A percentile compares a stretch with the other conserved stretches of the same genome.
Conservation (phyloP, 2,329 filamentous ascomycete genomes). For the Fusarium pseudograminearum region DNA sequence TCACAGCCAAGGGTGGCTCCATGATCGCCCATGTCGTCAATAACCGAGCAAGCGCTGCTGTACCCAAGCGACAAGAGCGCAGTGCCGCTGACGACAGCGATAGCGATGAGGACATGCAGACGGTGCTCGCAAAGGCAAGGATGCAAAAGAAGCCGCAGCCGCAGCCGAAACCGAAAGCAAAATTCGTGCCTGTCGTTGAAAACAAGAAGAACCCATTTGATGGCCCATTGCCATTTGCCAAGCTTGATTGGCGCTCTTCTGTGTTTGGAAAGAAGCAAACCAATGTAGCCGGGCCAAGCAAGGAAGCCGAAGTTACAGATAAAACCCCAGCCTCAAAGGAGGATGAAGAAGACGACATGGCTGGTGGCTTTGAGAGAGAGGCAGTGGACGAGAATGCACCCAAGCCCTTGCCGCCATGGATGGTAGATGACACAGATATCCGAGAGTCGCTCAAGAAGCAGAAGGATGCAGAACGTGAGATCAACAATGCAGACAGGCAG, state of each 20-base stretch:
- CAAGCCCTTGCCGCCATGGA: conserved; percentile 81
- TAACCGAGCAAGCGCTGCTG: conserved; percentile 73
- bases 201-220: conserved; percentile 74
- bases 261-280: conserved; percentile 62
- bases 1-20: conserved; percentile 63
- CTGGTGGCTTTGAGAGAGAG: conserved; percentile 75
- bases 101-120: conserved; percentile 83
- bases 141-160: conserved; percentile 63
- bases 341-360: conserved; percentile 58
- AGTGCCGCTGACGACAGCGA: conserved; percentile 65
- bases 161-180: conserved; percentile 57
- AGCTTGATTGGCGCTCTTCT: conserved; percentile 76
- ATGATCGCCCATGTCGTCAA: conserved; percentile 82
- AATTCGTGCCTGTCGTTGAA: conserved; percentile 55
- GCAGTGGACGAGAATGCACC: conserved; percentile 57
- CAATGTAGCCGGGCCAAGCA: conserved; percentile 31
- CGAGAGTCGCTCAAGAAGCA: conserved; percentile 71
- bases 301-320: conserved; percentile 35
- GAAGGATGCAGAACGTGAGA: conserved; percentile 66
- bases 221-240: conserved; percentile 92
- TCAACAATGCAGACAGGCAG: conserved; percentile 73
- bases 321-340: conserved; percentile 30
- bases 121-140: conserved; percentile 79
- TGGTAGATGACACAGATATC: conserved; percentile 74
- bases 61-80: conserved; percentile 57